These are phyloP conservation scores for Penicillium sp. DNA, from an alignment of 2,329 filamentous ascomycete species.

Conservation along the genomic window DNA sequence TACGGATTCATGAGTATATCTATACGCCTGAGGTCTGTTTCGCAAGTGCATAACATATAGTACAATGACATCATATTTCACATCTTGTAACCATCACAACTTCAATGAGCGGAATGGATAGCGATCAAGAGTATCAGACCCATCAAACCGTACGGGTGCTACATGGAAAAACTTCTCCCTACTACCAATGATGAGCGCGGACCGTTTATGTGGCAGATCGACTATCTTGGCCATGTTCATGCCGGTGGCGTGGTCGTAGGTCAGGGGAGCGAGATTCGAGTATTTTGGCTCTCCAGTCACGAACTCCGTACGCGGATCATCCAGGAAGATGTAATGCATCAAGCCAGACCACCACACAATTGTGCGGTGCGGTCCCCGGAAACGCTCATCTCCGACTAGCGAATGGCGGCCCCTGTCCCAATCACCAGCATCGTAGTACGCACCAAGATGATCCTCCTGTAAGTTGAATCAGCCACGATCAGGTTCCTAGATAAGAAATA, in stretches of 20 bases:
- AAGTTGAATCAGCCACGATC: not conserved
- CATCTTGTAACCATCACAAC: not conserved
- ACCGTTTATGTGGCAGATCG: constrained; percentile 4
- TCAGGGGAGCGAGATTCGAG: constrained; percentile 4
- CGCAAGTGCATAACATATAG: not conserved
- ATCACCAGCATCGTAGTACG: constrained; percentile 7
- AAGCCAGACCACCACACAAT: constrained; percentile 6
- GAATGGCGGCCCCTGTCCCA: constrained; percentile 8
- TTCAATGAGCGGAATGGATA: constrained; percentile 5
- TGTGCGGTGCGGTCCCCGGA: constrained; percentile 4
- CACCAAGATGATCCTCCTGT: constrained; percentile 7
- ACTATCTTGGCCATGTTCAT: constrained; percentile 6
- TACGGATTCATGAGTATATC: too few relatives aligned
- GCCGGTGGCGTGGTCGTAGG: constrained; percentile 6
- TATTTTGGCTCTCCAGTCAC: constrained; percentile 8
- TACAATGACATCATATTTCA: not conserved
- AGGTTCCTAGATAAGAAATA: too few relatives aligned
- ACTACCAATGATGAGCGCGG: constrained; percentile 5
- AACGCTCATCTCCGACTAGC: constrained; percentile 3
- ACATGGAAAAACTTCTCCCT: constrained; percentile 9
- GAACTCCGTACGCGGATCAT: constrained; percentile 1
- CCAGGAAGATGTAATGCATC: constrained; percentile 8
- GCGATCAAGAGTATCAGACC: constrained; percentile 2
- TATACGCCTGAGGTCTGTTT: too few relatives aligned
- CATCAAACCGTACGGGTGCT: constrained; percentile 1